A percentile compares a stretch with the other conserved stretches of the same genome.
Conservation (phyloP, 805 yeast species). For the Yamadazyma sp. region DNA sequence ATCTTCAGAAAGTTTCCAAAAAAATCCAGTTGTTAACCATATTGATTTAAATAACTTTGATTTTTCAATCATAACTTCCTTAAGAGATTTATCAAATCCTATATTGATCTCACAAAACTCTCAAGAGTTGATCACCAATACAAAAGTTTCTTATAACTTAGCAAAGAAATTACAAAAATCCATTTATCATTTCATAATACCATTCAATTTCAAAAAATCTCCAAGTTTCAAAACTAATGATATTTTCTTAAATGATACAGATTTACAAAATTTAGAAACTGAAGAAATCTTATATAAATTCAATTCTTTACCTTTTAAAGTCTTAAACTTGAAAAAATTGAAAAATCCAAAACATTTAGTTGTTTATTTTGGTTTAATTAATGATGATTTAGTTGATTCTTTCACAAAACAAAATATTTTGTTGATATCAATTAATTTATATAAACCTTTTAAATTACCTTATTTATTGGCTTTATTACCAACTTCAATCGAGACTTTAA, state of each 20-base stretch:
- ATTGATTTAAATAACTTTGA: constrained; percentile 59
- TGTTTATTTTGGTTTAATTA: constrained; percentile 62
- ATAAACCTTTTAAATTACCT: constrained; percentile 70
- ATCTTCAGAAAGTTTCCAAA: constrained; percentile 31
- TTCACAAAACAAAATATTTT: constrained; percentile 38
- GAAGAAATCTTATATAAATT: constrained; percentile 22
- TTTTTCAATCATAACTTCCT: constrained; percentile 64
- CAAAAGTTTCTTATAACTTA: constrained; percentile 57
- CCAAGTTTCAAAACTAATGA: constrained; percentile 1
- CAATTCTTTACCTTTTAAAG: constrained; percentile 27
- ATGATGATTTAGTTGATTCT: constrained; percentile 40
- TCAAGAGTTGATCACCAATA: constrained; percentile 47
- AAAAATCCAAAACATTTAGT: constrained; percentile 46
- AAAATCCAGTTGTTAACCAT: constrained; percentile 53
- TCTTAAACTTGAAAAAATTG: constrained; percentile 23
- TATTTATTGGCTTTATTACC: constrained; percentile 53
- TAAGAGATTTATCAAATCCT: constrained; percentile 66
- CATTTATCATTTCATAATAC: constrained; percentile 68
- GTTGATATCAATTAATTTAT: constrained; percentile 56
- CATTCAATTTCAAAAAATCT: constrained; percentile 15
- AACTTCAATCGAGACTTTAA: constrained; percentile 49
- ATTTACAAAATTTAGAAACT: constrained; percentile 15
- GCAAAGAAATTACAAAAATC: constrained; percentile 49
- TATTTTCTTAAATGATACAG: constrained; percentile 10
- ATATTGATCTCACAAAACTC: constrained; percentile 65